Evolutionary conservation across 441 rosid genomes (phyloP), one percentile per base, ranked within the genome.

Genomic region (Arabidopsis hybrid): DNA sequence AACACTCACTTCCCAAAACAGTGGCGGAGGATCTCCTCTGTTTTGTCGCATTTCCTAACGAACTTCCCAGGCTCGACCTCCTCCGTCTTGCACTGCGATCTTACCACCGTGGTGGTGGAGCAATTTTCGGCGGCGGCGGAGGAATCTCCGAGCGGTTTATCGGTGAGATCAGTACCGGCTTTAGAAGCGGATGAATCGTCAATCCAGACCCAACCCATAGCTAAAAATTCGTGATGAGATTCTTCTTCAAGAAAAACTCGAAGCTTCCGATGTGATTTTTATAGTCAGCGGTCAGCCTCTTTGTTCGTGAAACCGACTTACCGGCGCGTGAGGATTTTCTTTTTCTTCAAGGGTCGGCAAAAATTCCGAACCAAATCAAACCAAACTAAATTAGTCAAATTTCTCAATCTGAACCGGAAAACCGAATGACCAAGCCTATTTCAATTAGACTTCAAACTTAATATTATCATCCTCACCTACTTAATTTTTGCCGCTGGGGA

Each of bases 181-280:
- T 66, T 83, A 29, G 80, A 73, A 38, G 71, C 72, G 26, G 77
- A 8, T 5, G 77, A 83, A 49, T 88, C 94, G 83, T 85, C 89
- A 67, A 67, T 73, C 97, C 95, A 89, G 7, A 88, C 93, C 97
- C 97, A 91, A 39, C 95, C 98, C 98, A 89, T 91, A 12, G 8
- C 73, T 9, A 60, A 42, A 51, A 51, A 42, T 32, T 21, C 16
- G 34, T 7, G 31, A 32, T 50, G 79, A 62, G 69, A 53, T 53
- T 76, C 60, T 13, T 62, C 26, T n/a, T 31, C 79, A 36, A 45
- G 59, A 21, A 71, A 58, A 16, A 56, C 16, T 14, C 32, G 13
- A 35, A 53, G 56, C 69, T 47, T 47, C 52, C 11, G 5, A 47
- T 47, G 11, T 47, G 21, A 32, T 2, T 39, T 32, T 62, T 52